Conservation (phyloP, 441 rosid genomes). For the Viola pubescens region DNA sequence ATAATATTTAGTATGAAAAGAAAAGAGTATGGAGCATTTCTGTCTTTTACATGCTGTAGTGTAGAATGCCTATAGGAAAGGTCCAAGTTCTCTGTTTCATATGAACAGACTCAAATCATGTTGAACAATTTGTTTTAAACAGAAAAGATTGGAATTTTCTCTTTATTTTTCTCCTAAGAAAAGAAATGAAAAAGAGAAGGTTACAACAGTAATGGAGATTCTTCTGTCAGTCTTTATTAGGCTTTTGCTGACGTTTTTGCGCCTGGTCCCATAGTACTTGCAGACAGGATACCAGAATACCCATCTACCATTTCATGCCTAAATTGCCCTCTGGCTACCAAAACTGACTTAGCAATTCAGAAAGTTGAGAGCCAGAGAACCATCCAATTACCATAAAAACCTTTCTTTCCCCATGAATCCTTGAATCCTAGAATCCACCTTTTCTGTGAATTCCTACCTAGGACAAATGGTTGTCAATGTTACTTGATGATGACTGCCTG, state of each 20-base stretch:
- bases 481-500: constrained; percentile 18
- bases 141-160: constrained; percentile 29
- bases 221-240: constrained; percentile 46
- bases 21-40: constrained; percentile 52
- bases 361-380: constrained; percentile 10
- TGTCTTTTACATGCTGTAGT: constrained; percentile 41
- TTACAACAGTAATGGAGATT: constrained; percentile 50
- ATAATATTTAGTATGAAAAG: constrained; percentile 16
- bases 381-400: constrained; percentile 20
- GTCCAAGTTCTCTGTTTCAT: constrained; percentile 58
- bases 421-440: constrained; percentile 21
- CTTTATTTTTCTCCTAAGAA: constrained; percentile 11
- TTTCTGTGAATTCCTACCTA: constrained; percentile 10
- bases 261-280: constrained; percentile 44
- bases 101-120: constrained; percentile 39
- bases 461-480: constrained; percentile 24
- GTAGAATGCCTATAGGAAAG: constrained; percentile 35
- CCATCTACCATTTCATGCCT: constrained; percentile 21
- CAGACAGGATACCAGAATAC: constrained; percentile 46
- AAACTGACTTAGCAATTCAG: constrained; percentile 5
- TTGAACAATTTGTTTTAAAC: constrained; percentile 30
- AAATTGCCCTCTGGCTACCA: constrained; percentile 16
- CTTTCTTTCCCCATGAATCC: constrained; percentile 18
- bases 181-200: constrained; percentile 30
- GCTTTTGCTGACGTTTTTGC: constrained; percentile 45